Percentiles rank a stretch among this genome's conserved stretches.
Conservation (phyloP, 208 protist genomes). For the Trypanosoma conorhini region DNA sequence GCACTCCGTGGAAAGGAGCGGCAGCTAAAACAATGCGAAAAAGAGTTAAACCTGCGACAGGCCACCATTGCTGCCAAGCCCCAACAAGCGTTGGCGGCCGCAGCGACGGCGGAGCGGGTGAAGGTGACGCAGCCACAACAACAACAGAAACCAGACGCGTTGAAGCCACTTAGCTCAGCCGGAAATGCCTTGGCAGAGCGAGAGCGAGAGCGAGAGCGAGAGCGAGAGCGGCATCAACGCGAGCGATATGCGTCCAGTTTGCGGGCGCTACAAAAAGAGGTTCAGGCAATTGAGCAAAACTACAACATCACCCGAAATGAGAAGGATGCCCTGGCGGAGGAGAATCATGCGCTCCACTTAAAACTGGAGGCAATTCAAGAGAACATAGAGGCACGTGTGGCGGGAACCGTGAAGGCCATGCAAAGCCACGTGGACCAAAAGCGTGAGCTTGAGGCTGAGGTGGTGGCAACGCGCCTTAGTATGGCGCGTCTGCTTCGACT, state of each 20-base stretch:
- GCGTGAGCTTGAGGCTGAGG: slow-evolving; percentile 50
- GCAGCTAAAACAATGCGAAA: slow-evolving; percentile 9
- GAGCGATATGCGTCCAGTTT: slow-evolving; percentile 19
- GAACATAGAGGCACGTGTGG: slow-evolving; percentile 18
- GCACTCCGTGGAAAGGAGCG: slow-evolving; percentile 7
- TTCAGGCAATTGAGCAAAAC: slow-evolving; percentile 23
- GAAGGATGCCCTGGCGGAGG: slow-evolving; percentile 16
- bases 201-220: slow-evolving; percentile 2
- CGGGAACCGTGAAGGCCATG: slow-evolving; percentile 14
- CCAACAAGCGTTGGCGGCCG: background rate
- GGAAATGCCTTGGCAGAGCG: background rate
- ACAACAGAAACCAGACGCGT: background rate
- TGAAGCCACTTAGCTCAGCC: background rate
- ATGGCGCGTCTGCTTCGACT: slow-evolving; percentile 77
- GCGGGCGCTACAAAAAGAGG: slow-evolving; percentile 23
- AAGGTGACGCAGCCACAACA: background rate
- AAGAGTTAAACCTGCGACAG: background rate
- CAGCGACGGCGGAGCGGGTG: background rate
- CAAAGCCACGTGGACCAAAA: slow-evolving; percentile 24
- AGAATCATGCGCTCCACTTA: slow-evolving; percentile 22
- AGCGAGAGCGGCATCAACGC: background rate
- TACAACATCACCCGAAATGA: slow-evolving; percentile 17
- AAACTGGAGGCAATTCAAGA: slow-evolving; percentile 28
- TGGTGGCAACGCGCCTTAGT: slow-evolving; percentile 61
- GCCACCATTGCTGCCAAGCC: background rate